Conservation (phyloP, 257 asterid species). For the Nicotiana otophora region DNA sequence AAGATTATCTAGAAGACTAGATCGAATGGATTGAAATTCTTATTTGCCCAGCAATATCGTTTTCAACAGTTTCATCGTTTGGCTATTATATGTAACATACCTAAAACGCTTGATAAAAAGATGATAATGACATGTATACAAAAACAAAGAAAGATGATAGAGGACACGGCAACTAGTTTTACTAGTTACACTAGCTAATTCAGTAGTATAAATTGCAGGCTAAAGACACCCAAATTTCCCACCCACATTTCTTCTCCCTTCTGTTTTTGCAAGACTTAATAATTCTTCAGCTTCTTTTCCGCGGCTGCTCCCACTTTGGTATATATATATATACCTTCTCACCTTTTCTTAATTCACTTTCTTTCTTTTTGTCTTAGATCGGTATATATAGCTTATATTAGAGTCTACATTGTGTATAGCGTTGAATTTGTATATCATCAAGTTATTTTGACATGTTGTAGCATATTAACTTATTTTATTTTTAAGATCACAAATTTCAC, state of each 20-base stretch:
- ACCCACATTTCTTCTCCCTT: conserved; percentile 29
- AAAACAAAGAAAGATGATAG: no score
- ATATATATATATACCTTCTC: not conserved
- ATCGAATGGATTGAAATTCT: conserved; percentile 35
- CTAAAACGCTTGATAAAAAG: not conserved
- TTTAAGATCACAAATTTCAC: no score
- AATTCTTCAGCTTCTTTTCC: conserved; percentile 22
- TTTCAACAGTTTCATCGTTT: conserved; percentile 41
- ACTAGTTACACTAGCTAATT: not conserved
- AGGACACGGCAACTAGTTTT: no score
- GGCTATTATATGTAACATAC: not conserved
- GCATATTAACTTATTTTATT: no score
- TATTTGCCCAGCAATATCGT: conserved; percentile 33
- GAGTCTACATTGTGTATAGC: no score
- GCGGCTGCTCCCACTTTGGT: conserved; percentile 25
- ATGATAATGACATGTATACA: no score
- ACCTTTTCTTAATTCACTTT: not conserved
- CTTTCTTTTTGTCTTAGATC: not conserved
- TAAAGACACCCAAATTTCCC: conserved; percentile 30
- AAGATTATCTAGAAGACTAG: no score
- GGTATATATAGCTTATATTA: no score
- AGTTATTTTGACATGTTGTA: no score
- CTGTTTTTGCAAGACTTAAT: conserved; percentile 40
- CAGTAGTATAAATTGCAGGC: conserved; percentile 56
- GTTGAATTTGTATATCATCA: no score